Percentiles rank a stretch among this genome's conserved stretches.
phyloP scores from a whole-genome alignment of 345 rosid genomes.

The Eutrema heterophyllum region DNA sequence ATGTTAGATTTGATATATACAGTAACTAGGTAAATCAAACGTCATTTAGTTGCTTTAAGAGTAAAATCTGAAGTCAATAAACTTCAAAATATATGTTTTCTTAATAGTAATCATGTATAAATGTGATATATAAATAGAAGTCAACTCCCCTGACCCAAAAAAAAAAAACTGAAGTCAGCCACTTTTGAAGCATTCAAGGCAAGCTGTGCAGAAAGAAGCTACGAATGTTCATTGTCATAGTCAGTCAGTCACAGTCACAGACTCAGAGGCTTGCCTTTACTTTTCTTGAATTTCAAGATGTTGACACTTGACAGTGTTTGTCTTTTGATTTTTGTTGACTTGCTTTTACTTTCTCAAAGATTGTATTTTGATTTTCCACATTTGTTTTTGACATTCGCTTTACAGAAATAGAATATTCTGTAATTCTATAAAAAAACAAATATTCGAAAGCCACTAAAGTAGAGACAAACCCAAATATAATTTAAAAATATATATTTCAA shows the following conservation, averaged over 20 bases:
- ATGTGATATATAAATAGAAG: background rate
- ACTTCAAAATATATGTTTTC: background rate
- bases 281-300: constrained; percentile 10
- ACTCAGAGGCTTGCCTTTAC: background rate
- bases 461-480: background rate
- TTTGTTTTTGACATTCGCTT: background rate
- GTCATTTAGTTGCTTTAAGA: background rate
- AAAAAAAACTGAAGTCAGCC: background rate
- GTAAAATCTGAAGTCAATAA: background rate
- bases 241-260: background rate
- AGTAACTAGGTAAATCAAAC: background rate
- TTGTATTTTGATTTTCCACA: background rate
- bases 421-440: background rate
- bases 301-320: background rate
- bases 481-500: background rate
- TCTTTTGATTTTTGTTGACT: constrained; percentile 11
- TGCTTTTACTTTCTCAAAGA: background rate
- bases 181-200: background rate
- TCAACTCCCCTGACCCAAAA: background rate
- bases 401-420: background rate
- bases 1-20: background rate
- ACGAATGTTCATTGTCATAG: background rate
- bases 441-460: background rate
- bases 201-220: background rate
- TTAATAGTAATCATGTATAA: too few species aligned